These are phyloP conservation scores for Colletotrichum lupini DNA, from an alignment of 2,329 filamentous ascomycete species.

Conservation along the genomic window DNA sequence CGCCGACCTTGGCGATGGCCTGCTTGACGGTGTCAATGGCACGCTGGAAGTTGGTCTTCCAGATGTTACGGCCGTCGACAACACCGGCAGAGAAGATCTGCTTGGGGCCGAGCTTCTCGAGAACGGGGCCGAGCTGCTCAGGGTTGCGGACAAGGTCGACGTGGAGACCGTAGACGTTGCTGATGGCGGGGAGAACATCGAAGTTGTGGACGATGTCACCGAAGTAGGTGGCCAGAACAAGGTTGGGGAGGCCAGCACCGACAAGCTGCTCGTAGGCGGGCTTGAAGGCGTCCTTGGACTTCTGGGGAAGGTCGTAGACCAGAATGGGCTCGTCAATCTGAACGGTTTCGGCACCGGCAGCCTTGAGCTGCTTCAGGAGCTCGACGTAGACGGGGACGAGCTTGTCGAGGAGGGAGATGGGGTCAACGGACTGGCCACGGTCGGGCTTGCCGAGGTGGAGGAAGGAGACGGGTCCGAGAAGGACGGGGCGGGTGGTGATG, in stretches of 20 bases:
- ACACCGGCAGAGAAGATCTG: constrained; percentile 95
- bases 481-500: constrained; percentile 90
- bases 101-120: constrained; percentile 84
- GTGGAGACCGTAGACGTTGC: constrained; percentile 78
- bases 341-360: constrained; percentile 93
- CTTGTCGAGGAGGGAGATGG: constrained; percentile 93
- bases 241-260: constrained; percentile 82
- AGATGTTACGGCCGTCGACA: constrained; percentile 99
- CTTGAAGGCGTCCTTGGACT: constrained; percentile 98
- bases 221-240: constrained; percentile 97
- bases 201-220: constrained; percentile 99
- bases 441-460: constrained; percentile 98
- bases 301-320: constrained; percentile 90
- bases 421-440: constrained; percentile 91
- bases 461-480: constrained; percentile 97
- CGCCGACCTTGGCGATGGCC: constrained; percentile 93
- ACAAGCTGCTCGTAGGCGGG: constrained; percentile 92
- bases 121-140: constrained; percentile 91
- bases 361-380: constrained; percentile 93
- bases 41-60: constrained; percentile 99
- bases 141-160: constrained; percentile 97
- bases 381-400: constrained; percentile 95
- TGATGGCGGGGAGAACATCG: constrained; percentile 81
- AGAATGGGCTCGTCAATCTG: constrained; percentile 99
- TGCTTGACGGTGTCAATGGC: constrained; percentile 92